These are phyloP conservation scores for Canariomyces notabilis DNA, from an alignment of 2,329 filamentous ascomycete genomes.

Conservation along the genomic window DNA sequence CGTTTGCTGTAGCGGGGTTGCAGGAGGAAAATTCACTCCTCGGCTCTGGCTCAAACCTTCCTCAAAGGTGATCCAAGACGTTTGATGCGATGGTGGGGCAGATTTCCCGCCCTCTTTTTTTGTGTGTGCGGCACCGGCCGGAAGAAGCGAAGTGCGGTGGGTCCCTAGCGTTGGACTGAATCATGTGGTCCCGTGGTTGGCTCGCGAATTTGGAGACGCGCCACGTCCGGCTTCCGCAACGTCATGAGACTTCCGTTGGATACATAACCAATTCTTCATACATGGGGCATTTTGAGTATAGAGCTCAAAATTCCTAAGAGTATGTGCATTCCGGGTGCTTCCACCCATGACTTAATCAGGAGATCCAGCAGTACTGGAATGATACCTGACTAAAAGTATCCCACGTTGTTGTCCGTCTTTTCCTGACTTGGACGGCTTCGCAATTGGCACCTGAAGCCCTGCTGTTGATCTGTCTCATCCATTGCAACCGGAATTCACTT, in stretches of 20 bases:
- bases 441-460: too few species aligned
- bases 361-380: too few species aligned
- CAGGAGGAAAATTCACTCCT: conserved; percentile 21
- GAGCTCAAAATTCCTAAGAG: too few species aligned
- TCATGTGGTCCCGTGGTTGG: conserved; percentile 23
- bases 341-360: too few species aligned
- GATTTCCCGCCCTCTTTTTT: conserved; percentile 21
- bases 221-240: conserved; percentile 1
- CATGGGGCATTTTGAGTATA: too few species aligned
- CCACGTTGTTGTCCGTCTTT: too few species aligned
- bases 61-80: conserved; percentile 14
- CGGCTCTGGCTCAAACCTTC: conserved; percentile 19
- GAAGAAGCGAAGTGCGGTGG: conserved; percentile 18
- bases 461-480: background rate
- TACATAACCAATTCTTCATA: too few species aligned
- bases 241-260: too few species aligned
- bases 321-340: too few species aligned
- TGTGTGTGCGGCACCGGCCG: conserved; percentile 14
- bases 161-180: background rate
- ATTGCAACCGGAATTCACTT: background rate
- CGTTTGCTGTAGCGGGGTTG: conserved; percentile 24
- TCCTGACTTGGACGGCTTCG: too few species aligned
- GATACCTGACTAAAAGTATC: too few species aligned
- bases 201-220: conserved; percentile 19
- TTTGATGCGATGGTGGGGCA: conserved; percentile 24